Evolutionary conservation across 2,329 filamentous ascomycete genomes (phyloP).

Genomic region (Aspergillus transmontanensis): DNA sequence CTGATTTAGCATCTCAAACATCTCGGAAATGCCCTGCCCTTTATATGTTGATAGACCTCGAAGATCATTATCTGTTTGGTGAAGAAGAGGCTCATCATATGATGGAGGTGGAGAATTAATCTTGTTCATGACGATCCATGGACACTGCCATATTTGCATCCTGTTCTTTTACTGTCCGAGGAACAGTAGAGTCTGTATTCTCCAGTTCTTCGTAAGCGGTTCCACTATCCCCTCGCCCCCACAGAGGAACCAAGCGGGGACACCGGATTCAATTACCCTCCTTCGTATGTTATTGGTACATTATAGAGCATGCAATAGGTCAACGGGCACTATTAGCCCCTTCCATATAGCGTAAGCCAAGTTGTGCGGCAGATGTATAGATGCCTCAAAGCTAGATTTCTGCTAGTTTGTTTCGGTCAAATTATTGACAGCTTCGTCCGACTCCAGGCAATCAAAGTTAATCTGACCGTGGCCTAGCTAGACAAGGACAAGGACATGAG

Average conservation of each 20-base stretch:
- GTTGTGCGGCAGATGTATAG: background rate
- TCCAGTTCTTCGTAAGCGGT: background rate
- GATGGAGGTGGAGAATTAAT: background rate
- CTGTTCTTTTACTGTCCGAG: background rate
- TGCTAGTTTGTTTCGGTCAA: background rate
- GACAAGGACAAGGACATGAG: background rate
- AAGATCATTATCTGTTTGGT: background rate
- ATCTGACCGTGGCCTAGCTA: background rate
- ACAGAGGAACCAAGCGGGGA: background rate
- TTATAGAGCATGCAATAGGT: background rate
- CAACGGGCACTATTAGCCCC: background rate
- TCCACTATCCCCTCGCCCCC: background rate
- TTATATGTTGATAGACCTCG: background rate
- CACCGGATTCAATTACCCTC: background rate
- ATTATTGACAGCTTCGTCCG: background rate
- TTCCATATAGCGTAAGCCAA: background rate
- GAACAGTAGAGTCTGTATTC: background rate
- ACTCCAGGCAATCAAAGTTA: background rate
- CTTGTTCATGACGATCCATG: background rate
- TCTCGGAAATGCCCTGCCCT: background rate
- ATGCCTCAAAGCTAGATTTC: background rate
- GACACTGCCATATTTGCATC: background rate
- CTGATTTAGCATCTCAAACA: background rate
- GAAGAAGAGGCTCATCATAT: background rate
- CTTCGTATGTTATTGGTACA: background rate